These are phyloP conservation scores for Lentinula edodes DNA, from an alignment of 768 basidiomycete genomes.

Conservation along the genomic window DNA sequence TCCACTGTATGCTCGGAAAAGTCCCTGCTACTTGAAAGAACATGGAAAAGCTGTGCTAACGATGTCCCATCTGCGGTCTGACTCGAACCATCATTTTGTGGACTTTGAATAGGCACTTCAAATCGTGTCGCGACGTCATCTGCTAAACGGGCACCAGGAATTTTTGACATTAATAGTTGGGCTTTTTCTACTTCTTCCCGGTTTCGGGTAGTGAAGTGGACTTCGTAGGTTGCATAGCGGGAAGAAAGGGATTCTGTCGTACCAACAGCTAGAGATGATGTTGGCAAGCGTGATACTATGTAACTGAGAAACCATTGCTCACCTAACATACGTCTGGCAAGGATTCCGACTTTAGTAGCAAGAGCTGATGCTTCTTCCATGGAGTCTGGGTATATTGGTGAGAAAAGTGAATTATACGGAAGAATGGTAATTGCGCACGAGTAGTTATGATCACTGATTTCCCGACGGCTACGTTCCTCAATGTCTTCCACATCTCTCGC, in stretches of 20 bases:
- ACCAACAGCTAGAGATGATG: conserved; percentile 47
- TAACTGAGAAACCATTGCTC: conserved; percentile 10
- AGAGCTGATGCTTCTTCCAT: conserved; percentile 84
- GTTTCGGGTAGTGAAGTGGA: conserved; percentile 66
- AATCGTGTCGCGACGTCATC: conserved; percentile 76
- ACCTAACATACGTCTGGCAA: conserved; percentile 69
- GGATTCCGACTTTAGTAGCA: conserved; percentile 70
- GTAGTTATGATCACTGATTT: conserved; percentile 73
- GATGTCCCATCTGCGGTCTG: conserved; percentile 25
- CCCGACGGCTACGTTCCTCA: conserved; percentile 57
- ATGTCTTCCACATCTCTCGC: conserved; percentile 75
- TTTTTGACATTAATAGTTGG: conserved; percentile 53
- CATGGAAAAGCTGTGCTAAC: conserved; percentile 53
- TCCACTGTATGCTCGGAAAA: conserved; percentile 69
- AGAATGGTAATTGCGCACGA: conserved; percentile 33
- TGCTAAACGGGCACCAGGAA: conserved; percentile 59
- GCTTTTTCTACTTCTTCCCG: conserved; percentile 55
- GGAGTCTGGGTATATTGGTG: conserved; percentile 39
- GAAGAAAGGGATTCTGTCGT: conserved; percentile 57
- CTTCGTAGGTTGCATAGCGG: conserved; percentile 70
- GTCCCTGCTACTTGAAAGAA: conserved; percentile 44
- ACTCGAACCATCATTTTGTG: conserved; percentile 13
- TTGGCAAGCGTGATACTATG: neutral
- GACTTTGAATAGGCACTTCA: conserved; percentile 53
- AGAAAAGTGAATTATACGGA: neutral